A percentile compares a stretch with the other conserved stretches of the same genome.
These are phyloP conservation scores for Leucoagaricus sp. DNA, from an alignment of 1,284 basidiomycete genomes.

Conservation along the genomic window DNA sequence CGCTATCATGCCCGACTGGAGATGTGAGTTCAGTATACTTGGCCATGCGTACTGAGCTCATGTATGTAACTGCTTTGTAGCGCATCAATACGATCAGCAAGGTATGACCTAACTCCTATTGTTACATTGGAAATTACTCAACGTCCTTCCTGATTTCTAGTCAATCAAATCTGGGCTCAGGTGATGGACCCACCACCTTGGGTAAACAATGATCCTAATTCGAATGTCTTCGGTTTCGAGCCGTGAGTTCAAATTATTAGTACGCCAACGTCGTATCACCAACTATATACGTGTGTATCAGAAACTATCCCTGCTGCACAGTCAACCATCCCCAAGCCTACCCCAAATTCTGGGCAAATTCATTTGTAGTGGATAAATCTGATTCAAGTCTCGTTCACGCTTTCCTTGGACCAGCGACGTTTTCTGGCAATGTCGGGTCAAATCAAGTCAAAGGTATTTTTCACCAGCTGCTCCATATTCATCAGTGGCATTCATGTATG, in stretches of 20 bases:
- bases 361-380: constrained; percentile 33
- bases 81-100: constrained; percentile 43
- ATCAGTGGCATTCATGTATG: background rate
- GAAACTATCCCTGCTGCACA: constrained; percentile 43
- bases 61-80: constrained; percentile 17
- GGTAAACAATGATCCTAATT: constrained; percentile 37
- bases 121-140: background rate
- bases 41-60: background rate
- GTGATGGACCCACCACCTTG: constrained; percentile 37
- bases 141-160: constrained; percentile 18
- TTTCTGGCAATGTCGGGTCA: constrained; percentile 31
- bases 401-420: constrained; percentile 38
- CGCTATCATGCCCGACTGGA: constrained; percentile 37
- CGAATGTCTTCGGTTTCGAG: constrained; percentile 43
- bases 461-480: background rate
- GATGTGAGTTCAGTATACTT: constrained; percentile 27
- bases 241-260: too few species aligned
- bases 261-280: too few species aligned
- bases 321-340: constrained; percentile 41
- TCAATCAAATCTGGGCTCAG: constrained; percentile 42
- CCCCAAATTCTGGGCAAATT: constrained; percentile 43
- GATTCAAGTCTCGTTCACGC: constrained; percentile 33
- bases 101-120: constrained; percentile 27
- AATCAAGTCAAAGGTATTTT: constrained; percentile 34
- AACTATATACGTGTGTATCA: too few species aligned